Evolutionary conservation across 306 rosid species (phyloP), one percentile per base, ranked within the genome.

Genomic region (Malus orientalis): DNA sequence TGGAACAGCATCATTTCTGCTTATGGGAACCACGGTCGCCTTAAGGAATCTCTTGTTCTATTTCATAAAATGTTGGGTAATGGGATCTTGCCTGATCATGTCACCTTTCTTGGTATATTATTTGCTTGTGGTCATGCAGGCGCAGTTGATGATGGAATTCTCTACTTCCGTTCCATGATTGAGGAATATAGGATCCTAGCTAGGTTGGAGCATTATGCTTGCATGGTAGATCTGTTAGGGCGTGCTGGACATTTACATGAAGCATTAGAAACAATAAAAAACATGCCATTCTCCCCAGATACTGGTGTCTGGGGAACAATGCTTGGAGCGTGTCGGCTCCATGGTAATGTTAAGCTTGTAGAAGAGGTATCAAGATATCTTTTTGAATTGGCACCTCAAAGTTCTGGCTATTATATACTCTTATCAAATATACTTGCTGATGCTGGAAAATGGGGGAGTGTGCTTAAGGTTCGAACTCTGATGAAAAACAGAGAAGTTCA

Each of bases 241-340:
- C 93, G 96, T 63, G 89, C 92, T 66, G 93, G 96, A 68, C 83
- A 36, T 78, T 78, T 92, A 80, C 58, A 60, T 9, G 91, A 92
- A 78, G 97, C 97, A 79, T 86, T 83, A 69, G 89, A 87, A 80
- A 90, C 88, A 18, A 85, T 92, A 76, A 86, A 79, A 62, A 80
- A 75, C 82, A 90, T 92, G 91, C 96, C 97, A 60, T 86, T 87
- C 74, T 67, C 85, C 69, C 97, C 96, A 38, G 96, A 90, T 63
- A 91, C 93, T 32, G 97, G 97, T 75, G 87, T 91, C 77, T 92
- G 96, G 96, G 97, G 97, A 55, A 90, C 96, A 33, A 77, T 92
- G 70, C 92, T 92, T 47, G 97, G 97, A 77, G 91, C 97, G 4
- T 92, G 96, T 76, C 87, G 93, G n/a, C 81, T 90, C 73, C 89